Percentiles rank a stretch among this genome's conserved stretches.
These are phyloP conservation scores for Parastagonospora nodorum DNA, from an alignment of 2,329 filamentous ascomycete genomes.

Conservation along the genomic window DNA sequence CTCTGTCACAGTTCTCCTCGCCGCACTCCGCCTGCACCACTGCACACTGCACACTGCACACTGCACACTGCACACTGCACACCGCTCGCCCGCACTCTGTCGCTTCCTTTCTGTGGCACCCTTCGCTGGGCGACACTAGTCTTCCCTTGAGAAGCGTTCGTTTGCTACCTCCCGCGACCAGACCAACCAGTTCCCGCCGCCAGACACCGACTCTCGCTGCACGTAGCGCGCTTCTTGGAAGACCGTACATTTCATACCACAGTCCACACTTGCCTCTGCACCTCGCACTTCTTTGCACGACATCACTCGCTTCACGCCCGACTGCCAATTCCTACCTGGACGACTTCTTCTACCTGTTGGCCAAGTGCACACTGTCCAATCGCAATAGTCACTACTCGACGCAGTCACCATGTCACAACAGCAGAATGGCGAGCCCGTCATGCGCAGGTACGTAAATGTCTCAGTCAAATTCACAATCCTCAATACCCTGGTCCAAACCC, in stretches of 20 bases:
- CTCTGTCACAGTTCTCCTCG: background rate
- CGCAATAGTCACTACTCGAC: conserved; percentile 6
- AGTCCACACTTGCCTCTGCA: background rate
- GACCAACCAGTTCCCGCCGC: conserved; percentile 5
- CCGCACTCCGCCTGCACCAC: conserved; percentile 2
- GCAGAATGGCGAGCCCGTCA: conserved; percentile 58
- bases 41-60: background rate
- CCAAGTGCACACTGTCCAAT: conserved; percentile 1
- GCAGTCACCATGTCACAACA: conserved; percentile 42
- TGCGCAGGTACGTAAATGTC: conserved; percentile 64
- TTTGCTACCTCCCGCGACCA: conserved; percentile 8
- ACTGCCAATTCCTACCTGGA: background rate
- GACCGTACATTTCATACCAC: background rate
- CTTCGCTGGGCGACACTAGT: conserved; percentile 4
- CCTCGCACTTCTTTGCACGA: background rate
- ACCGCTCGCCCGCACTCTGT: conserved; percentile 12
- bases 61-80: background rate
- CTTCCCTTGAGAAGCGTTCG: conserved; percentile 9
- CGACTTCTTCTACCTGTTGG: background rate
- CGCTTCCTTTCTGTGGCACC: conserved; percentile 13
- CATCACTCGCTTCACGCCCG: background rate
- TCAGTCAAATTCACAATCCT: conserved; percentile 6
- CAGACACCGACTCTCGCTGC: conserved; percentile 4
- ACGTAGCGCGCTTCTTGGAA: conserved; percentile 3
- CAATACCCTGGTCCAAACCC: conserved; percentile 5